A percentile compares a stretch with the other conserved stretches of the same genome.
Conservation (phyloP, 768 basidiomycete genomes). For the Pleurotus platypus region DNA sequence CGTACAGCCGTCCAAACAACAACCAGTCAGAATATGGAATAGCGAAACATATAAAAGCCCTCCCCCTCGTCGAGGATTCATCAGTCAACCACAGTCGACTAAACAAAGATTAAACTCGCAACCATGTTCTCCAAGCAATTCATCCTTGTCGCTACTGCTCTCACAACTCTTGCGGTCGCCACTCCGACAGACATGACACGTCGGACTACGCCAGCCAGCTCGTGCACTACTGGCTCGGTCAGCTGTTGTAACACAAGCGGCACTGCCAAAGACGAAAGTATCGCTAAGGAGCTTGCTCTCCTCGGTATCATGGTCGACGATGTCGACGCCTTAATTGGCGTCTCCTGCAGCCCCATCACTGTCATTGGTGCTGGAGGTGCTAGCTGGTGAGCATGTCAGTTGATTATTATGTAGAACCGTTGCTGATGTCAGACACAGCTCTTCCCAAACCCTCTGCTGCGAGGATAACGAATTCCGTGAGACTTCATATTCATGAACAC, state of each 20-base stretch:
- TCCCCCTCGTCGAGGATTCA: background rate
- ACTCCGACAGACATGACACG: constrained; percentile 10
- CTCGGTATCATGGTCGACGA: constrained; percentile 19
- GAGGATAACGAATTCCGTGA: constrained; percentile 18
- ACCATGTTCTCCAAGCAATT: background rate
- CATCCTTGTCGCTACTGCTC: background rate
- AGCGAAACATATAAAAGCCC: background rate
- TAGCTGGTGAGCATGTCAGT: constrained; percentile 15
- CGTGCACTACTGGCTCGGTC: constrained; percentile 24
- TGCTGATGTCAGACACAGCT: constrained; percentile 13
- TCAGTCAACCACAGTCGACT: background rate
- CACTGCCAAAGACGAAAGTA: constrained; percentile 14
- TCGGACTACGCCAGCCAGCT: constrained; percentile 7
- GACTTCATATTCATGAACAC: constrained; percentile 12
- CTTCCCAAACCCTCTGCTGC: constrained; percentile 26
- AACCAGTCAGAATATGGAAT: background rate
- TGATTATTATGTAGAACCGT: background rate
- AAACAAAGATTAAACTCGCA: background rate
- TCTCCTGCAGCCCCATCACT: constrained; percentile 27
- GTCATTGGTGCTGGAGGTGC: constrained; percentile 21
- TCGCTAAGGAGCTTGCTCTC: constrained; percentile 18
- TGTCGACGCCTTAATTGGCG: constrained; percentile 18
- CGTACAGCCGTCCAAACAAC: too few relatives aligned
- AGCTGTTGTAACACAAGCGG: constrained; percentile 24
- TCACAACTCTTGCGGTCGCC: constrained; percentile 19